Percentiles rank a stretch among this genome's conserved stretches.
phyloP scores from a whole-genome alignment of 148 eudicot species.

The Rhododendron molle region DNA sequence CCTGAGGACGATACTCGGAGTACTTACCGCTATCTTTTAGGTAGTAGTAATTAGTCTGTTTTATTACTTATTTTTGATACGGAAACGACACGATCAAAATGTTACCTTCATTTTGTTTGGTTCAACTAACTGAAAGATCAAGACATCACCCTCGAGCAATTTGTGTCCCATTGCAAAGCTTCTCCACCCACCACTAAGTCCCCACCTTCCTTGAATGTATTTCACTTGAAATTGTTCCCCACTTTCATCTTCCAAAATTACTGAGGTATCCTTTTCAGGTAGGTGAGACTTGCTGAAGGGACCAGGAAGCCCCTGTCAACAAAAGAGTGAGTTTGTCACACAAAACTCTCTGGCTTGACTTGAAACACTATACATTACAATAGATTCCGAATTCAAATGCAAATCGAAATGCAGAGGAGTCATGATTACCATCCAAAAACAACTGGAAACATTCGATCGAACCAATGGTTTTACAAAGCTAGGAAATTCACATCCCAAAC shows the following conservation, averaged over 20 bases:
- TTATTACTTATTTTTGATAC: no score
- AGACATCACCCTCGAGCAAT: slow-evolving; percentile 49
- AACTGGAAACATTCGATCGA: slow-evolving; percentile 38
- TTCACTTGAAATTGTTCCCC: slow-evolving; percentile 37
- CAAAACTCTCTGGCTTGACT: not conserved
- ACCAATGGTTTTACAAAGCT: slow-evolving; percentile 31
- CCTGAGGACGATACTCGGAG: no score
- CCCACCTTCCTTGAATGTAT: slow-evolving; percentile 35
- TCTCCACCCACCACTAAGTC: slow-evolving; percentile 67
- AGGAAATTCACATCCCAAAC: slow-evolving; percentile 39
- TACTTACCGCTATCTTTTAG: no score
- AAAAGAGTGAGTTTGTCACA: slow-evolving; percentile 4
- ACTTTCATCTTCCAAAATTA: slow-evolving; percentile 49
- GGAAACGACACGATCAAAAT: no score
- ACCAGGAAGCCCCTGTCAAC: slow-evolving; percentile 40
- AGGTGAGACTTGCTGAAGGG: slow-evolving; percentile 41
- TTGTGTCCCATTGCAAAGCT: slow-evolving; percentile 42
- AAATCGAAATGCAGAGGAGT: not conserved
- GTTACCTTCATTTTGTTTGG: slow-evolving; percentile 53
- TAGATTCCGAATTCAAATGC: not conserved
- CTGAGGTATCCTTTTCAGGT: slow-evolving; percentile 30
- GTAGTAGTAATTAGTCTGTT: no score
- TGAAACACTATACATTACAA: not conserved
- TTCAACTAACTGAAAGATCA: slow-evolving; percentile 47
- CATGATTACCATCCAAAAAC: slow-evolving; percentile 48